These are phyloP conservation scores for Xylaria sp. DNA, from an alignment of 2,329 filamentous ascomycete genomes.

Conservation along the genomic window DNA sequence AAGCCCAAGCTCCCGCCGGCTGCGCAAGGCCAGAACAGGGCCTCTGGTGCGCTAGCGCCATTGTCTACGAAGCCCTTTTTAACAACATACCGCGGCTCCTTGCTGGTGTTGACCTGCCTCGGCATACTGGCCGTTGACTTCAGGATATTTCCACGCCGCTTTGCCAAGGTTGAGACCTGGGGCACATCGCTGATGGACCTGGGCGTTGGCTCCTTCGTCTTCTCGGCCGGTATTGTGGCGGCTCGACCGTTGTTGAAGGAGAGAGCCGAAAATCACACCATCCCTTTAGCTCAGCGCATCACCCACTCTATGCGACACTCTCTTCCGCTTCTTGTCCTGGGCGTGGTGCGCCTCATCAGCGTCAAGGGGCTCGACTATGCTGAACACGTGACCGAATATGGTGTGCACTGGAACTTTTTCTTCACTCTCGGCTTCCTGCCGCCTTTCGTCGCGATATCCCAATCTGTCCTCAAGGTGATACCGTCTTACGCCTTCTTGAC, in stretches of 20 bases:
- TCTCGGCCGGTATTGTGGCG: conserved; percentile 90
- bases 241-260: conserved; percentile 83
- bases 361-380: conserved; percentile 97
- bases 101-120: conserved; percentile 90
- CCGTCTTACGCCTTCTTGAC: conserved; percentile 83
- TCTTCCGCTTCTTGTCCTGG: conserved; percentile 82
- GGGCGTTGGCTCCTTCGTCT: conserved; percentile 97
- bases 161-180: conserved; percentile 99
- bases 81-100: conserved; percentile 87
- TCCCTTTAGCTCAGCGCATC: conserved; percentile 68
- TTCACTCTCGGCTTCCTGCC: conserved; percentile 92
- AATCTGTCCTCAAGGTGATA: conserved; percentile 74
- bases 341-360: conserved; percentile 82
- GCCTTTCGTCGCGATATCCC: conserved; percentile 86
- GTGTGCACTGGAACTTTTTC: conserved; percentile 99
- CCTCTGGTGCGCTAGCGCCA: conserved; percentile 54
- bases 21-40: conserved; percentile 52
- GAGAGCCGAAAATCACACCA: conserved; percentile 61
- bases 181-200: conserved; percentile 99
- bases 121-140: conserved; percentile 99
- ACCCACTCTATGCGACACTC: conserved; percentile 79
- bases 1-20: conserved; percentile 62
- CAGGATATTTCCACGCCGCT: conserved; percentile 88
- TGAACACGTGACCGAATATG: conserved; percentile 97
- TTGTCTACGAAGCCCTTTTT: conserved; percentile 91